Evolutionary conservation across 352 stramenopile species (phyloP).

Genomic region (Globisporangium megalacanthum): DNA sequence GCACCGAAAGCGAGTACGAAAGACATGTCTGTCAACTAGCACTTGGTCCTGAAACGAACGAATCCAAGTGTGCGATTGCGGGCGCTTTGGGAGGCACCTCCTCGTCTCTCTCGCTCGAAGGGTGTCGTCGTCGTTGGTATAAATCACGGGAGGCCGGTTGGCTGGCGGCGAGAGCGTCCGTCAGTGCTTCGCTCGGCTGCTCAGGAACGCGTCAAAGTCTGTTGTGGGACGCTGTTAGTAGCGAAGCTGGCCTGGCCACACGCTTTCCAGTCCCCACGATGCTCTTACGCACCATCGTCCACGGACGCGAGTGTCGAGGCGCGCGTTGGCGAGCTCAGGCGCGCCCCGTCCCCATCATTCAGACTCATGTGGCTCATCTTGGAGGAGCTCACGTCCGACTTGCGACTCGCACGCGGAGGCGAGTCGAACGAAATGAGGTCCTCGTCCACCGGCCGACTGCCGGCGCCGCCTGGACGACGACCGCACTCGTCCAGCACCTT

Average conservation of each 20-base stretch:
- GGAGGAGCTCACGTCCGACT: conserved; percentile 11
- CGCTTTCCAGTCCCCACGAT: background rate
- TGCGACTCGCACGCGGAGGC: conserved; percentile 26
- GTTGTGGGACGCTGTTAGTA: background rate
- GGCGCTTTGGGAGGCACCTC: no score
- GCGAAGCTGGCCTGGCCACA: background rate
- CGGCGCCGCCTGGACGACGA: conserved; percentile 14
- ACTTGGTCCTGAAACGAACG: background rate
- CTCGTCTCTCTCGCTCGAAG: no score
- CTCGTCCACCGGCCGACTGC: conserved; percentile 8
- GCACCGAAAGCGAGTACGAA: conserved; percentile 69
- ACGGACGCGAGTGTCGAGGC: conserved; percentile 29
- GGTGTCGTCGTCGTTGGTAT: background rate
- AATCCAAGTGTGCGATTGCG: background rate
- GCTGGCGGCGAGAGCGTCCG: no score
- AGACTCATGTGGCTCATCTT: conserved; percentile 27
- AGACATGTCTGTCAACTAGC: conserved; percentile 57
- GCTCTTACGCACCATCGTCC: conserved; percentile 33
- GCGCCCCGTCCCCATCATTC: conserved; percentile 12
- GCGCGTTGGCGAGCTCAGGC: conserved; percentile 3
- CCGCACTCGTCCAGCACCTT: conserved; percentile 60
- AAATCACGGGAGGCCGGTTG: conserved; percentile 6
- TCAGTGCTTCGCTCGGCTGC: conserved; percentile 23
- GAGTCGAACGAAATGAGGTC: conserved; percentile 68
- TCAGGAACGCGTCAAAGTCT: conserved; percentile 53